Conservation (phyloP, 352 stramenopile species). For the Phytophthora chlamydospora region DNA sequence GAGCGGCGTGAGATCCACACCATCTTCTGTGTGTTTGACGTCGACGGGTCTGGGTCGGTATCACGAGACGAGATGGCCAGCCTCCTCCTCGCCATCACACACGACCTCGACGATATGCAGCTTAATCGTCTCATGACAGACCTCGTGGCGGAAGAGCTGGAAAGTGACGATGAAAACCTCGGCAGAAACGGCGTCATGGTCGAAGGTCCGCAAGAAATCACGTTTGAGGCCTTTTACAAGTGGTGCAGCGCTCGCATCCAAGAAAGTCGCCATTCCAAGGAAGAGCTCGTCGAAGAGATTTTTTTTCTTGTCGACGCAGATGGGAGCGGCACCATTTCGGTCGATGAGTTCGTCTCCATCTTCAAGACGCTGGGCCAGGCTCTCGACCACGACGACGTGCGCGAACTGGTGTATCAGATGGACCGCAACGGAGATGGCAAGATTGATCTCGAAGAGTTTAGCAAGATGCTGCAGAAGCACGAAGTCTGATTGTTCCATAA, state of each 20-base stretch:
- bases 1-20: conserved; percentile 73
- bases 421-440: conserved; percentile 77
- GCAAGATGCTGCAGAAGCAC: conserved; percentile 77
- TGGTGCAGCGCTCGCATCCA: conserved; percentile 73
- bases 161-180: conserved; percentile 30
- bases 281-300: conserved; percentile 70
- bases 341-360: conserved; percentile 78
- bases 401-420: conserved; percentile 78
- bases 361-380: conserved; percentile 74
- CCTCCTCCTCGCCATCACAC: conserved; percentile 64
- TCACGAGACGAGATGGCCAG: conserved; percentile 68
- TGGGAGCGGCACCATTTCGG: conserved; percentile 63
- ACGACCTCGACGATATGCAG: conserved; percentile 65
- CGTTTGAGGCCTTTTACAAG: conserved; percentile 74
- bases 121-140: conserved; percentile 67
- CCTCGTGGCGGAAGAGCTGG: conserved; percentile 43
- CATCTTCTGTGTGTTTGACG: conserved; percentile 77
- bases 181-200: conserved; percentile 10
- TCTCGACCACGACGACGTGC: conserved; percentile 75
- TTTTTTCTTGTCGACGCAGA: conserved; percentile 78
- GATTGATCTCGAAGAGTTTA: conserved; percentile 78
- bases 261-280: conserved; percentile 56
- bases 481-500: too few species aligned
- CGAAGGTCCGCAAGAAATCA: conserved; percentile 52
- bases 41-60: conserved; percentile 63